Base-by-base conservation (phyloP, 352 stramenopile species). In the Phytophthora ramorum region DNA sequence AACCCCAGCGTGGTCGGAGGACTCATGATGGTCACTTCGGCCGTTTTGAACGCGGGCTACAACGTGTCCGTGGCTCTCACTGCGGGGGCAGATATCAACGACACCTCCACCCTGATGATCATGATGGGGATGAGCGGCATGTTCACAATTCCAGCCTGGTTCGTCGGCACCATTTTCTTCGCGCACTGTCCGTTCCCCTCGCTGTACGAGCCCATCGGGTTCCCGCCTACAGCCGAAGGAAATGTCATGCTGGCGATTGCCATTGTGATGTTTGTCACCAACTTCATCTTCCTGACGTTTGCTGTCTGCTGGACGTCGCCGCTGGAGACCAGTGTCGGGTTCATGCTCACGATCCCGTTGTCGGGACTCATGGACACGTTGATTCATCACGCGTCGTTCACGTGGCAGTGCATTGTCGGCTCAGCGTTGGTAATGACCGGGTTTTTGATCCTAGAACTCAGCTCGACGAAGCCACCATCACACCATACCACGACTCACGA, bases 341-440 rank as follows among this genome's bases (percentile, higher is more conserved):
- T 79, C 56, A 85, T 88, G 79, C 69, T 88, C 58, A 88, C 76
- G 41, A 85, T 85, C 37, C 79, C 79, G 17, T 60, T 88, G 30
- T 79, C 79, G 4, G 79, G 69, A 0, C 13, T 81, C 12, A 54
- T 83, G 32, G 79, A 85, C 57, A 75, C 64, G 9, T 28, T 76
- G 14, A 48, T 88, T 34, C 73, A 85, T 63, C 52, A 69, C 46
- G 74, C 76, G 2, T 57, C 61, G 4, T 85, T 88, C 48, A 76
- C 76, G 9, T 71, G 54, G 63, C 56, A 84, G 44, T 81, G 76
- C 58, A 69, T 89, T n/a, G 56, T 74, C 8, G 79, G 79, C 9
- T 81, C 76, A 4, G 16, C 60, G 17, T 61, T 85, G 43, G 79
- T 89, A 10, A 85, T 89, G 71, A 58, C 59, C 17, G 79, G 79